These are phyloP conservation scores for Pyrus bretschneideri DNA, from an alignment of 306 rosid species.

Conservation along the genomic window DNA sequence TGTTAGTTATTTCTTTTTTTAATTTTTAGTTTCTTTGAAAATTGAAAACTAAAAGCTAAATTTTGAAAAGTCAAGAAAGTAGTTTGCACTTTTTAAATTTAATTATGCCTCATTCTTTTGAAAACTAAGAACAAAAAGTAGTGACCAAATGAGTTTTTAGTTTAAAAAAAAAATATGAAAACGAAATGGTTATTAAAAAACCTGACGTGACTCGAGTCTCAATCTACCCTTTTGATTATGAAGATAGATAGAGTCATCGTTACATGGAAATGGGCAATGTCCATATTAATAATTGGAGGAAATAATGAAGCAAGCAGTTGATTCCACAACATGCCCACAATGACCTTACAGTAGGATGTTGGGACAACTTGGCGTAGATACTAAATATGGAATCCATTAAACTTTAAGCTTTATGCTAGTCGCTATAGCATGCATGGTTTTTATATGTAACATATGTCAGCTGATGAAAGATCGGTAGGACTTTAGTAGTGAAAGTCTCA, in stretches of 20 bases:
- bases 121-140: not conserved
- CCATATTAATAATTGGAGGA: not conserved
- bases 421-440: not conserved
- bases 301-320: not conserved
- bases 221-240: too few relatives aligned
- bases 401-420: not conserved
- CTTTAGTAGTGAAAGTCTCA: not conserved
- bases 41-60: too few relatives aligned
- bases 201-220: too few relatives aligned
- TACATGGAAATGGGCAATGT: not conserved
- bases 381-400: not conserved
- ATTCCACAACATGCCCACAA: not conserved
- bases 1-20: too few relatives aligned
- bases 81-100: not conserved
- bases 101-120: not conserved
- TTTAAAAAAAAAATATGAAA: too few relatives aligned
- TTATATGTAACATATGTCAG: not conserved
- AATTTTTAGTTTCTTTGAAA: too few relatives aligned
- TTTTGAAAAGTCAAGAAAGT: too few relatives aligned
- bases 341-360: not conserved
- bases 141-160: too few relatives aligned
- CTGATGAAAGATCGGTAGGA: not conserved
- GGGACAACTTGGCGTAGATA: not conserved
- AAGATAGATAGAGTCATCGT: too few relatives aligned
- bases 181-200: fast-evolving